A percentile compares a stretch with the other conserved stretches of the same genome.
These are phyloP conservation scores for Crithidia bombi DNA, from an alignment of 208 protist species.

Conservation along the genomic window DNA sequence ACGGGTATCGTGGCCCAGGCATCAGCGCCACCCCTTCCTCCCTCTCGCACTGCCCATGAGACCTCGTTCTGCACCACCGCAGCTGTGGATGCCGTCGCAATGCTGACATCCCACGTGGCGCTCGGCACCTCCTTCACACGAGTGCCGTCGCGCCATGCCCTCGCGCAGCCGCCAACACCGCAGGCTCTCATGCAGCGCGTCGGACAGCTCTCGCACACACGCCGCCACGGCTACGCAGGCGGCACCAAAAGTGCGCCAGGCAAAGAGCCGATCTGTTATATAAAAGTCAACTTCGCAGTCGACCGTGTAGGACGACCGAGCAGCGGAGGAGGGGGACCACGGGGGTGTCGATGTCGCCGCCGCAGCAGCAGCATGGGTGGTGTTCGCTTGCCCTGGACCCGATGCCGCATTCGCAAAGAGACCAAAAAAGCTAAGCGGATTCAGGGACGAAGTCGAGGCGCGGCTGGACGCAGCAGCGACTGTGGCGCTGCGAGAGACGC, in stretches of 20 bases:
- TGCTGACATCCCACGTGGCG: not conserved
- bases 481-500: not conserved
- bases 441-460: not conserved
- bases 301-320: constrained; percentile 1
- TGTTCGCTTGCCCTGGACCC: not conserved
- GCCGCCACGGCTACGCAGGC: constrained; percentile 65
- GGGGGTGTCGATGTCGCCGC: not conserved
- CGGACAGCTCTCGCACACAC: constrained; percentile 71
- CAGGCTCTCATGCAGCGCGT: constrained; percentile 40
- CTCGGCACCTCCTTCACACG: not conserved
- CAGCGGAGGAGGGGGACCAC: not conserved
- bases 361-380: not conserved
- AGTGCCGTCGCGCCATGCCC: constrained; percentile 8
- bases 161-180: constrained; percentile 36
- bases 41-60: no score
- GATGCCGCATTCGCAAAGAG: not conserved
- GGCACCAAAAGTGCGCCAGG: constrained; percentile 71
- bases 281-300: constrained; percentile 60
- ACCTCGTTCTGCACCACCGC: no score
- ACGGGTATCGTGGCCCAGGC: not conserved
- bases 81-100: not conserved
- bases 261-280: constrained; percentile 66
- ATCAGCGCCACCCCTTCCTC: not conserved
- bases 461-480: not conserved
- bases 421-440: constrained; percentile 13